Percentiles rank a stretch among this genome's conserved stretches.
phyloP scores from a whole-genome alignment of 768 basidiomycete species.

The Pleurotus eryngii region DNA sequence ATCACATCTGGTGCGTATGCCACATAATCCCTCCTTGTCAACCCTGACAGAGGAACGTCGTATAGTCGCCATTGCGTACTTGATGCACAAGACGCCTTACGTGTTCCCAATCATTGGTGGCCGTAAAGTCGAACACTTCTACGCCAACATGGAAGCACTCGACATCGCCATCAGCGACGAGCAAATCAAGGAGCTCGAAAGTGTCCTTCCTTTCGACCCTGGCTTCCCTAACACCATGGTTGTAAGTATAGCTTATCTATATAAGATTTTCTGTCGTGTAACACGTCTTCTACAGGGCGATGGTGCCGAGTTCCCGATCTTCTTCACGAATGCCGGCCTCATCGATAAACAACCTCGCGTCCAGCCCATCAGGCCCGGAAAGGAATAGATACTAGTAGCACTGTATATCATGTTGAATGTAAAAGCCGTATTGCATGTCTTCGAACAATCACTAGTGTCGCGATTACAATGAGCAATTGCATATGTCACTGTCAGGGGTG shows the following conservation, averaged over 20 bases:
- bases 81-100: slow-evolving; percentile 50
- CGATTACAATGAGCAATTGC: no score
- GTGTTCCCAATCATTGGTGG: slow-evolving; percentile 51
- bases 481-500: no score
- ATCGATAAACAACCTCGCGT: background rate
- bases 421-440: no score
- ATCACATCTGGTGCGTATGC: slow-evolving; percentile 40
- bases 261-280: background rate
- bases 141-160: slow-evolving; percentile 46
- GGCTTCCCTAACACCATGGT: slow-evolving; percentile 39
- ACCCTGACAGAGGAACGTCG: background rate
- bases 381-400: no score
- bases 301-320: background rate
- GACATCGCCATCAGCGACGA: slow-evolving; percentile 36
- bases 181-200: slow-evolving; percentile 43
- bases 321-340: background rate
- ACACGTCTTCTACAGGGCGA: background rate
- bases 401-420: no score
- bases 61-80: slow-evolving; percentile 48
- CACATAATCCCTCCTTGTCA: background rate
- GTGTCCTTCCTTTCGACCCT: slow-evolving; percentile 35
- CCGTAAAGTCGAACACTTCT: slow-evolving; percentile 49
- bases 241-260: slow-evolving; percentile 18
- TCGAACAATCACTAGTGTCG: no score
- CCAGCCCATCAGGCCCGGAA: background rate